Conservation (phyloP, 441 rosid genomes). For the Hypseocharis bilobata region DNA sequence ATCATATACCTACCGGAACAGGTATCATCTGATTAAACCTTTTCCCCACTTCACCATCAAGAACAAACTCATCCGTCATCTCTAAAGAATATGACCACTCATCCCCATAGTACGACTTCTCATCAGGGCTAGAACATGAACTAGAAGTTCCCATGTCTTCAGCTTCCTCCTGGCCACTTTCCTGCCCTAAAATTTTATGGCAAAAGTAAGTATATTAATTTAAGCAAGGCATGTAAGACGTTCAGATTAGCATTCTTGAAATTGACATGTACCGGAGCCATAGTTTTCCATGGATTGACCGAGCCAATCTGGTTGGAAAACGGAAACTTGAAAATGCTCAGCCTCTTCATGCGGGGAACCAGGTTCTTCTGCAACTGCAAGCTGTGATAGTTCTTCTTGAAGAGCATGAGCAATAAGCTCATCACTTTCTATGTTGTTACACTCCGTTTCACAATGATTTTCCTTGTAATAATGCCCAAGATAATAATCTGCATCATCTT, state of each 20-base stretch:
- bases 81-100: conserved; percentile 41
- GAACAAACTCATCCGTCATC: conserved; percentile 35
- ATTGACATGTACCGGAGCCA: conserved; percentile 33
- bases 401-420: conserved; percentile 56
- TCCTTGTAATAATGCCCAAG: conserved; percentile 35
- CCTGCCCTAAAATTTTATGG: conserved; percentile 36
- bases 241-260: neutral
- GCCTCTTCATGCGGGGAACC: conserved; percentile 28
- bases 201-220: conserved; percentile 12
- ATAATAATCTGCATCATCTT: conserved; percentile 30
- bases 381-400: conserved; percentile 63
- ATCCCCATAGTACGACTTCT: conserved; percentile 27
- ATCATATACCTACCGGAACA: conserved; percentile 54
- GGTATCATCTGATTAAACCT: conserved; percentile 61
- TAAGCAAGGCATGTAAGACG: neutral
- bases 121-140: conserved; percentile 51
- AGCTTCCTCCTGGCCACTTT: conserved; percentile 35
- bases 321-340: conserved; percentile 25
- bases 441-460: conserved; percentile 33
- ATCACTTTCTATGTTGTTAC: conserved; percentile 45
- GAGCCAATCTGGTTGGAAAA: conserved; percentile 32
- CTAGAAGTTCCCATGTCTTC: conserved; percentile 41
- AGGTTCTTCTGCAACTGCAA: conserved; percentile 40
- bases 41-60: conserved; percentile 51
- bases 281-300: conserved; percentile 26